phyloP scores from a whole-genome alignment of 371 early-diverging fungal genomes.

The Zychaea mexicana region DNA sequence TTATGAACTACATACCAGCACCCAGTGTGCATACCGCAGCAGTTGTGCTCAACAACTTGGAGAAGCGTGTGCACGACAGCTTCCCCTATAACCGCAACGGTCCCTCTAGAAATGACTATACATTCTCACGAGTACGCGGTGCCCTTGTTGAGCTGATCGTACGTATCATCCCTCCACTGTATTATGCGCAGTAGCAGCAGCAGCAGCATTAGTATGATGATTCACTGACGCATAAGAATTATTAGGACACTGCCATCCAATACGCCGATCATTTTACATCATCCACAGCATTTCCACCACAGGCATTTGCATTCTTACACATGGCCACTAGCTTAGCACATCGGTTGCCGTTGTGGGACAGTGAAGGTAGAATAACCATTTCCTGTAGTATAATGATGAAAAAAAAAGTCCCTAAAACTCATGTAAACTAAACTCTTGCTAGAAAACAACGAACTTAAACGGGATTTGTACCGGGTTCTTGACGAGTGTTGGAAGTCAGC shows the following conservation, averaged over 20 bases:
- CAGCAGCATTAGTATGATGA: too few species aligned
- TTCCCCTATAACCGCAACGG: conserved; percentile 89
- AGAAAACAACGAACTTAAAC: conserved; percentile 67
- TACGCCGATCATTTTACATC: conserved; percentile 86
- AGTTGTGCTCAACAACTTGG: conserved; percentile 64
- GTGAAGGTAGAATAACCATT: conserved; percentile 36
- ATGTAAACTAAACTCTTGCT: background rate
- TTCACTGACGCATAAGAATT: too few species aligned
- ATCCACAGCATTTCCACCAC: conserved; percentile 73
- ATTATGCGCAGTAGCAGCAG: too few species aligned
- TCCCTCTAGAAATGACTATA: conserved; percentile 82
- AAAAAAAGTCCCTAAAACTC: background rate
- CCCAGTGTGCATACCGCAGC: conserved; percentile 86
- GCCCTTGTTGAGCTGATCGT: conserved; percentile 72
- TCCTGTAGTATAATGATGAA: too few species aligned
- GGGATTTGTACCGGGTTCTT: conserved; percentile 71
- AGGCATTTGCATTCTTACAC: conserved; percentile 79
- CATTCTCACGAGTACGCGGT: conserved; percentile 85
- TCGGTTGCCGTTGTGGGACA: conserved; percentile 86
- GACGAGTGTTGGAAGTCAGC: conserved; percentile 80
- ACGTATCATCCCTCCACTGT: conserved; percentile 11
- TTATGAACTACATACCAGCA: conserved; percentile 80
- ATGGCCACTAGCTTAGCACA: conserved; percentile 74
- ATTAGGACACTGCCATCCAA: conserved; percentile 74
- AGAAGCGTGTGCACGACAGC: conserved; percentile 70